Base-by-base conservation (phyloP, 2,329 filamentous ascomycete species). In the Pseudogymnoascus sp. region DNA sequence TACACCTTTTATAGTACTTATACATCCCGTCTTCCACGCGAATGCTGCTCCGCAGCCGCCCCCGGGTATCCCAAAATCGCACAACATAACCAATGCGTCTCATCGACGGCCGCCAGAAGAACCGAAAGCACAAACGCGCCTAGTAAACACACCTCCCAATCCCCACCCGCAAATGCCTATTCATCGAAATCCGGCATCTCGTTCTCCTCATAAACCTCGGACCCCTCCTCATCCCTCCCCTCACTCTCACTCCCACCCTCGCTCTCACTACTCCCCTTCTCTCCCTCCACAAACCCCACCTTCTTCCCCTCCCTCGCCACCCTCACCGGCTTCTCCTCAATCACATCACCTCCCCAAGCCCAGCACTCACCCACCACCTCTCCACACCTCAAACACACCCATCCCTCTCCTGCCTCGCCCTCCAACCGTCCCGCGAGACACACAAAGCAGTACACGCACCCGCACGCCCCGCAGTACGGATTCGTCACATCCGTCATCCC, bases 401-500 rank as follows among this genome's bases (percentile, higher is more conserved):
- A 97, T 2, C 93, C 93, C 72, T 97, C 91, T 33, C 93, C 95
- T 73, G 97, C 93, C 75, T 97, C 93, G 4, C 88, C 86, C 75
- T 97, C 93, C 46, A 99, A 82, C 65, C 90, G 86, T 64, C 92
- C 91, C 2, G 93, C 91, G n/a, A 97, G 77, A 72, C 95, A 99
- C 17, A 96, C 91, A 73, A 96, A 99, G 76, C 95, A 99, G 77
- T 97, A 99, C 64, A 97, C 82, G 74, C 93, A 96, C 0, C 89
- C 89, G 71, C 95, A 99, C 0, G 91, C 88, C 0, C 92, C 86
- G 76, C 96, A 91, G 74, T 99, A 99, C 0, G 95, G 93, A 73
- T 97, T 99, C 4, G 93, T 97, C 66, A 97, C 88, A 71, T 97
- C 95, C 0, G 93, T 97, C 67, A 92, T 89, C 6, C 91, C 90